Evolutionary conservation across 2,329 filamentous ascomycete genomes (phyloP), one percentile per base, ranked within the genome.

Genomic region (Fusarium sublunatum): DNA sequence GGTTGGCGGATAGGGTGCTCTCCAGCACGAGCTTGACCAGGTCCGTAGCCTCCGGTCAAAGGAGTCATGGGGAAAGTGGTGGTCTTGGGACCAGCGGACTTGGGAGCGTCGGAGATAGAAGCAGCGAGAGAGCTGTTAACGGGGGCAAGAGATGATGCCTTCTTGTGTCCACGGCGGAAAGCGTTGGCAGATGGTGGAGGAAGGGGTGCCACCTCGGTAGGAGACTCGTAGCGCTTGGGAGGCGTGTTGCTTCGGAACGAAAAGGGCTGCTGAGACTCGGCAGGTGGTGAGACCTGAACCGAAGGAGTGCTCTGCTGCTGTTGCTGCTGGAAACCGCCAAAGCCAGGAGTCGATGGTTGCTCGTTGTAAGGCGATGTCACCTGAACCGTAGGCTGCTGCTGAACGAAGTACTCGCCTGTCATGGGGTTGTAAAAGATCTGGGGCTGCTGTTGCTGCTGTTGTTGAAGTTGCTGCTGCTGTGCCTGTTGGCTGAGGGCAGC

Each of bases 1-100:
- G 95, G 95, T 78, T 99, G 95, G 57, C 95, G 93, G 48, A 92
- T 81, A 8, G 95, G 95, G 74, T 99, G 95, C 79, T 98, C 95
- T 68, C 95, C 95, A 72, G 93, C 93, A 74, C 95, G 92, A 57
- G 84, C 91, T 76, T 97, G 93, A 50, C 95, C 95, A 54, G 95
- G 95, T 42, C 93, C 95, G 73, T 98, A 98, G 7, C 89, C 90
- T 61, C 93, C 93, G 34, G 89, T 93, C 76, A 89, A 79, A 2
- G 92, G 93, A 7, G 92, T 94, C 34, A 88, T 82, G 6, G 94
- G 92, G 75, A 97, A 91, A 34, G 87, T 86, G 38, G 91, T 86
- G 34, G 91, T 91, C 81, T 93, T 95, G 54, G 92, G 91, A 1
- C 84, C 91, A 35, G 87, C 81, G 25, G 86, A 86, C 75, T 84